Percentiles rank a stretch among this genome's conserved stretches.
Evolutionary conservation across 805 yeast species (phyloP).

Genomic region (Spathaspora passalidarum): DNA sequence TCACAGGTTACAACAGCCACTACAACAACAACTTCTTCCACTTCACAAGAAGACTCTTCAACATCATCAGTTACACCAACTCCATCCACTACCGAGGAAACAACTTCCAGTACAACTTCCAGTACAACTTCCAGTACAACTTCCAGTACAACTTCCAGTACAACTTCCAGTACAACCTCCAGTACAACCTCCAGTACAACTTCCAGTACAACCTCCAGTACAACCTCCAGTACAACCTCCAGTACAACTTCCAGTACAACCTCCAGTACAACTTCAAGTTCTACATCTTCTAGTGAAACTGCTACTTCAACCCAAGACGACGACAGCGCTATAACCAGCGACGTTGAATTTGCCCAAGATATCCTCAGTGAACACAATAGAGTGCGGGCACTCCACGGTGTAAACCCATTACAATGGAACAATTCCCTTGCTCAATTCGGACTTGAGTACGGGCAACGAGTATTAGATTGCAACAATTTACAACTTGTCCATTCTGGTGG

Average conservation of each 20-base stretch:
- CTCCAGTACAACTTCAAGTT: conserved; percentile 6
- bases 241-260: conserved; percentile 10
- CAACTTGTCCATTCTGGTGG: conserved; percentile 61
- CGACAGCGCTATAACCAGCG: conserved; percentile 10
- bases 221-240: conserved; percentile 8
- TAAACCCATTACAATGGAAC: conserved; percentile 32
- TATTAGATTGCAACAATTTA: conserved; percentile 56
- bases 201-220: no score
- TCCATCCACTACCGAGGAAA: conserved; percentile 6
- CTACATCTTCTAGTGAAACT: conserved; percentile 7
- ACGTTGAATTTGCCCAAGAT: conserved; percentile 20
- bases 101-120: conserved; percentile 3
- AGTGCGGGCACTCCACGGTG: conserved; percentile 35
- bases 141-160: conserved; percentile 7
- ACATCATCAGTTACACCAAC: conserved; percentile 1
- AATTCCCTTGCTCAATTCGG: conserved; percentile 31
- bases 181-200: conserved; percentile 6
- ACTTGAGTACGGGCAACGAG: conserved; percentile 47
- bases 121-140: conserved; percentile 8
- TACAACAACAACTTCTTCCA: conserved; percentile 8
- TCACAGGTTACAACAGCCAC: no score
- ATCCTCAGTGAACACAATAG: conserved; percentile 35
- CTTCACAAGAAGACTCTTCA: conserved; percentile 8
- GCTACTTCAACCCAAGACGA: conserved; percentile 9
- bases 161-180: conserved; percentile 8